Evolutionary conservation across 83 land plant species (phyloP).

Genomic region (Thuja plicata): DNA sequence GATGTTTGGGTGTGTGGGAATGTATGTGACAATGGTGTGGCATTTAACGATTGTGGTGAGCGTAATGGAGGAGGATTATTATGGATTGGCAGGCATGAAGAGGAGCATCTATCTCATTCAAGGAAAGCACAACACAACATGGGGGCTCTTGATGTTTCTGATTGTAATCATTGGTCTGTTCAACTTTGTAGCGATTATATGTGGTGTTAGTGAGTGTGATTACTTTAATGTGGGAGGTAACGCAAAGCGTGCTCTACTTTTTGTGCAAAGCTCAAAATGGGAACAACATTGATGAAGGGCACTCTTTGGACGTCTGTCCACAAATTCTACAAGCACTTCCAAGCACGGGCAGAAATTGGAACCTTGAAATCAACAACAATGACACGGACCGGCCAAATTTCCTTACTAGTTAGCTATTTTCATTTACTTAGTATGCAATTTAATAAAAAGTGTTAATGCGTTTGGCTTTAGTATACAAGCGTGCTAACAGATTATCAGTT

Average conservation of each 20-base stretch:
- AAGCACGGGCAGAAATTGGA: no score
- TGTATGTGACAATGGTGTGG: conserved; percentile 38
- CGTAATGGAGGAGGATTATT: background rate
- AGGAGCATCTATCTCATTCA: conserved; percentile 27
- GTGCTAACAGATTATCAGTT: no score
- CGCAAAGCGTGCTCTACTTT: conserved; percentile 46
- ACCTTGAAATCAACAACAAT: no score
- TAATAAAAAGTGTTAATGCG: no score
- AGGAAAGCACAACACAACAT: conserved; percentile 24
- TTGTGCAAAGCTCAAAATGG: conserved; percentile 33
- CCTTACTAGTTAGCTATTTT: no score
- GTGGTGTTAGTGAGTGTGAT: conserved; percentile 11
- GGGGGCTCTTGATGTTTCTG: conserved; percentile 15
- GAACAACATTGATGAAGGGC: background rate
- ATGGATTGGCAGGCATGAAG: conserved; percentile 29
- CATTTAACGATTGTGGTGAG: conserved; percentile 35
- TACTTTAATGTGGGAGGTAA: conserved; percentile 27
- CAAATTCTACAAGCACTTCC: no score
- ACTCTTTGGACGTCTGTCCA: no score
- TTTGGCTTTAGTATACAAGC: no score
- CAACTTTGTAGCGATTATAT: background rate
- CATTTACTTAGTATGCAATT: no score
- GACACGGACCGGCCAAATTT: no score
- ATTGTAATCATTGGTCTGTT: background rate
- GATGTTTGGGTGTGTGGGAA: background rate